Evolutionary conservation across 306 rosid genomes (phyloP).

Genomic region (Ormosia emarginata): DNA sequence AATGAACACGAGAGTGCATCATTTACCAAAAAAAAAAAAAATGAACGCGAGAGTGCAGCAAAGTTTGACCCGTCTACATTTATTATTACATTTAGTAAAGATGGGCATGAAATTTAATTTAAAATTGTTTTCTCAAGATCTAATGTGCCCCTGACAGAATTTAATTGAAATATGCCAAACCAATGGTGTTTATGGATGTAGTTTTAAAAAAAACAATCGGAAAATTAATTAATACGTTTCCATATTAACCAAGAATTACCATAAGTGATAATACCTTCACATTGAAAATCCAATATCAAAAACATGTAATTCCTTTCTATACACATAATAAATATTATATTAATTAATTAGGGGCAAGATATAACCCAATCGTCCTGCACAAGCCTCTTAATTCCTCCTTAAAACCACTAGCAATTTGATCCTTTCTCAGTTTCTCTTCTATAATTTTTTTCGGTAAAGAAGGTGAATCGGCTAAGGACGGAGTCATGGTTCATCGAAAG

Average conservation of each 20-base stretch:
- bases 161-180: no score
- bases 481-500: conserved; percentile 38
- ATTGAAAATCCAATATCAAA: background rate
- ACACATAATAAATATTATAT: no score
- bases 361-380: background rate
- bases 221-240: background rate
- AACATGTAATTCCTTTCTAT: background rate
- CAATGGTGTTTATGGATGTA: background rate
- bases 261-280: background rate
- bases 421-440: background rate
- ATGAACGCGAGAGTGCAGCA: no score
- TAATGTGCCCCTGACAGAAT: no score
- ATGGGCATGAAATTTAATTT: no score
- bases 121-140: no score
- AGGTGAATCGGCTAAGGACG: background rate
- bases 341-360: background rate
- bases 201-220: background rate
- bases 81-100: no score
- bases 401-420: background rate
- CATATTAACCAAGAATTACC: background rate
- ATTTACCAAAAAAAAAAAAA: no score
- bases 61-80: no score
- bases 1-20: no score
- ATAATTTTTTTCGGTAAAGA: background rate
- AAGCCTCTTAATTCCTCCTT: background rate